Base-by-base conservation (phyloP, 1,284 basidiomycete genomes). In the Boletus smithii region DNA sequence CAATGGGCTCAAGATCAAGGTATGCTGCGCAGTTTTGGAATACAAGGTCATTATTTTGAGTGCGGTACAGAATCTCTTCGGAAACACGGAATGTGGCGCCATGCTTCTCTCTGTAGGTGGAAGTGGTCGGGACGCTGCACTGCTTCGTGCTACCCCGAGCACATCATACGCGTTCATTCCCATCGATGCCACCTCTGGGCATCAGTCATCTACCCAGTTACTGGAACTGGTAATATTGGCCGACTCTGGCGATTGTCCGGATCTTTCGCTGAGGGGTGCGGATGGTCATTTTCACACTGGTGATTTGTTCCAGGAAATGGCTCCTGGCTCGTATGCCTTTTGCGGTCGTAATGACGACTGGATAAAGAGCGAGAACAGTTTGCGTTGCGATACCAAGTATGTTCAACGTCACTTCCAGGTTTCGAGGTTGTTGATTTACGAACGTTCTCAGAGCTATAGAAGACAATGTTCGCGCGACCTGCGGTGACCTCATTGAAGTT, bases 251-350 rank as follows among this genome's bases (percentile, higher is more conserved):
- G 85, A 87, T 58, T 86, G 84, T 59, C 85, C 85, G 10, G 71
- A 83, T 57, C 43, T 42, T n/a, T 77, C 78, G 2, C 68, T 87
- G 16, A 75, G 83, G 45, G 58, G 72, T 39, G 53, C 68, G 0
- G 83, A 87, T 59, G 83, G 83, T 6, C 69, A 84, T 57, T 85
- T 82, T 67, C 83, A 85, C 63, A 88, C 85, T 10, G 85, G 85
- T 5, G 85, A 88, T 60, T 69, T 88, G 20, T 88, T 88, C 71
- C 72, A 79, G 53, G 77, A 84, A 59, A 69, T 74, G 27, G 50
- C 67, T 2, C 71, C 77, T 1, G 80, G 81, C 0, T 67, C 66
- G 50, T 88, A 81, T 62, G 60, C 79, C 24, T 84, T 77, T 58
- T 75, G 81, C 40, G 85, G 85, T 14, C 74, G 85, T 34, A 78